phyloP scores from a whole-genome alignment of 345 rosid genomes.

The Eucalyptus sp. region DNA sequence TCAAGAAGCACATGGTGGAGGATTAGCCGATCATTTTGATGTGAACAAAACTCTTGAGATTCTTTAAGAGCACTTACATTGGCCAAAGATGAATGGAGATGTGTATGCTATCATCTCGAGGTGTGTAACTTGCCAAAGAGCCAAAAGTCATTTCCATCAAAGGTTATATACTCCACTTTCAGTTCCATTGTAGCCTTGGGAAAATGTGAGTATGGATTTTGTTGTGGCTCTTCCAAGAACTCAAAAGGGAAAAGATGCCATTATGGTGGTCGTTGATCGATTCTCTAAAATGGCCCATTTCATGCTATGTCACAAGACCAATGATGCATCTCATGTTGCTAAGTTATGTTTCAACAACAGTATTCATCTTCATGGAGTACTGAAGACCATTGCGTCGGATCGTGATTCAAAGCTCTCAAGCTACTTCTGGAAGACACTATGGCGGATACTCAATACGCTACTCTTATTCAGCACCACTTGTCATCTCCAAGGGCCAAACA shows the following conservation, averaged over 20 bases:
- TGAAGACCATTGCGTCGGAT: neutral
- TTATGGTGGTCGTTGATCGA: neutral
- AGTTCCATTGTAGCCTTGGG: neutral
- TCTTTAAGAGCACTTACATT: neutral
- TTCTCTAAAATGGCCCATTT: neutral
- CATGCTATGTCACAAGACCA: neutral
- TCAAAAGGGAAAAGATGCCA: neutral
- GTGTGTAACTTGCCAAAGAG: neutral
- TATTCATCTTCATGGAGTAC: neutral
- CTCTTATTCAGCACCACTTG: neutral
- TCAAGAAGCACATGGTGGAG: neutral
- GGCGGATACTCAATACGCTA: neutral
- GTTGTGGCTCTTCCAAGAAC: neutral
- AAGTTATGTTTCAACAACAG: neutral
- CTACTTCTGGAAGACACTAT: no score
- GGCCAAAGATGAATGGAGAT: neutral
- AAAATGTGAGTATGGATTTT: neutral
- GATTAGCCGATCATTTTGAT: neutral
- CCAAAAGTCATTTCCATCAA: neutral
- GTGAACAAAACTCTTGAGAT: neutral
- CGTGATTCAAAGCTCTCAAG: no score
- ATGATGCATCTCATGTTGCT: neutral
- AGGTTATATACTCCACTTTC: neutral
- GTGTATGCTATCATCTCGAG: neutral
- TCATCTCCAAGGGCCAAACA: neutral